A percentile compares a stretch with the other conserved stretches of the same genome.
Conservation (phyloP, 305 asterid genomes). For the Fraxinus nigra region DNA sequence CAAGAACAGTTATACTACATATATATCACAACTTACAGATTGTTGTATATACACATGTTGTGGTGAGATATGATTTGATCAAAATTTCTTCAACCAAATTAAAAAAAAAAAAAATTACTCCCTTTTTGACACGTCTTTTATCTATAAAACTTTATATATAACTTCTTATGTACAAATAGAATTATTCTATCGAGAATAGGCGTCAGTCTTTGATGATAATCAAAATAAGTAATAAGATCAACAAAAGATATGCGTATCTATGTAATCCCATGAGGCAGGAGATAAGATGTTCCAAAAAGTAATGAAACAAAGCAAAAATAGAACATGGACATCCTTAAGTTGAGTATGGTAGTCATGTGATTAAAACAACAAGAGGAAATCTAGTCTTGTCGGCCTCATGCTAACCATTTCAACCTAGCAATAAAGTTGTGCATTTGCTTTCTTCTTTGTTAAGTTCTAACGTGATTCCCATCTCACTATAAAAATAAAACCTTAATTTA, state of each 20-base stretch:
- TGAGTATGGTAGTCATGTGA: background rate
- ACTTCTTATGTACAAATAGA: too few species aligned
- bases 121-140: too few species aligned
- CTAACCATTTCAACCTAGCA: background rate
- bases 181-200: background rate
- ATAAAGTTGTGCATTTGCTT: background rate
- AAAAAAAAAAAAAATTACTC: too few species aligned
- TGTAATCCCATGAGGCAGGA: background rate
- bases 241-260: background rate
- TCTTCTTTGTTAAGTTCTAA: background rate
- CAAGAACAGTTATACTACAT: background rate
- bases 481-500: background rate
- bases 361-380: background rate
- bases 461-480: background rate
- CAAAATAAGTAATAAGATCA: background rate
- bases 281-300: background rate
- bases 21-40: too few species aligned
- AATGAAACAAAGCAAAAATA: background rate
- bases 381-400: background rate
- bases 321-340: background rate
- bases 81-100: too few species aligned
- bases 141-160: too few species aligned
- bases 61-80: too few species aligned
- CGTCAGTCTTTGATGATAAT: background rate
- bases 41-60: too few species aligned